Evolutionary conservation across 495 filamentous ascomycete genomes (phyloP).

Genomic region (Aspergillus conjunctus): DNA sequence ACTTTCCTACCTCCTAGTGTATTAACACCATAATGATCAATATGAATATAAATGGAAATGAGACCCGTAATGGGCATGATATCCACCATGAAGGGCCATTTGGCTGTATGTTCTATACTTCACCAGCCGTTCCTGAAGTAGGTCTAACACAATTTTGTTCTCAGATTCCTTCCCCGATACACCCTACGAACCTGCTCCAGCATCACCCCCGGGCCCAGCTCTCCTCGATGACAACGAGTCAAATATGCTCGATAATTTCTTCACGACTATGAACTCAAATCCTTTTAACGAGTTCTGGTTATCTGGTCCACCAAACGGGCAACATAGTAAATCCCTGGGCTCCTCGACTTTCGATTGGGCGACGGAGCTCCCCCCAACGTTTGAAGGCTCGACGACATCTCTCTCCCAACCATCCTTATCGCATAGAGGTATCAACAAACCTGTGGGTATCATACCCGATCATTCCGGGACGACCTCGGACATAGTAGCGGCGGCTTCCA

Average conservation of each 20-base stretch:
- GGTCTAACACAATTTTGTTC: slow-evolving; percentile 25
- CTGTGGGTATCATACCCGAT: slow-evolving; percentile 27
- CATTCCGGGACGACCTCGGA: slow-evolving; percentile 37
- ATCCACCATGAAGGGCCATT: slow-evolving; percentile 52
- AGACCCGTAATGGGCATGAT: slow-evolving; percentile 34
- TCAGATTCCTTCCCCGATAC: slow-evolving; percentile 52
- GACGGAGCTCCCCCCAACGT: slow-evolving; percentile 58
- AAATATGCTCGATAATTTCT: slow-evolving; percentile 63
- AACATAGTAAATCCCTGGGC: slow-evolving; percentile 48
- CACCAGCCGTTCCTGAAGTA: slow-evolving; percentile 2
- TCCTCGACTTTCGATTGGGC: slow-evolving; percentile 53
- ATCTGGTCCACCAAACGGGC: slow-evolving; percentile 43
- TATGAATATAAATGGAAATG: slow-evolving; percentile 39
- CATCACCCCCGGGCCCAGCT: slow-evolving; percentile 59
- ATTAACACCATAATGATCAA: slow-evolving; percentile 18
- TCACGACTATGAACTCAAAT: slow-evolving; percentile 59
- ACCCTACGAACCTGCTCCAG: slow-evolving; percentile 57
- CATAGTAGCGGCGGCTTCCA: slow-evolving; percentile 54
- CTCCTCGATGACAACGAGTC: slow-evolving; percentile 63
- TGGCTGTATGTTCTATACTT: slow-evolving; percentile 55
- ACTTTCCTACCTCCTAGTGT: slow-evolving; percentile 13
- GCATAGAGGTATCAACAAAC: slow-evolving; percentile 32
- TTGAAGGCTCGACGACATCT: slow-evolving; percentile 64
- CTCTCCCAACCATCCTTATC: slow-evolving; percentile 52
- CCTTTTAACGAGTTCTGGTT: slow-evolving; percentile 56